Evolutionary conservation across 2,329 filamentous ascomycete species (phyloP).

Genomic region (Aspergillus ochraceoroseus): DNA sequence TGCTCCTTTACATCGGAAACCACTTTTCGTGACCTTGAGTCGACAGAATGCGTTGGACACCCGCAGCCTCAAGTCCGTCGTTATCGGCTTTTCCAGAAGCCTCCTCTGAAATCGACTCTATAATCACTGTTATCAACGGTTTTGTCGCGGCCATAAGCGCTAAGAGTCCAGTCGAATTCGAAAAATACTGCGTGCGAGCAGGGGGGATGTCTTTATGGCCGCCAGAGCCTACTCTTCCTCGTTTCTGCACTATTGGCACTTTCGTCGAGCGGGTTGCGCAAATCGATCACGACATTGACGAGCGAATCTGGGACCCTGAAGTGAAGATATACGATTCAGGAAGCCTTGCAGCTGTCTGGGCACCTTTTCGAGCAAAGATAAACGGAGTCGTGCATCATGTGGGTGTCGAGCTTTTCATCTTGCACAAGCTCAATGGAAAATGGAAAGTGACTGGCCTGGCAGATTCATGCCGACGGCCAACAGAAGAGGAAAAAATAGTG

Average conservation of each 20-base stretch:
- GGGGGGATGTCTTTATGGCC: slow-evolving; percentile 36
- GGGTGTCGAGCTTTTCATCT: slow-evolving; percentile 34
- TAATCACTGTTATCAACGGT: slow-evolving; percentile 28
- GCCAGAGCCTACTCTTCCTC: slow-evolving; percentile 27
- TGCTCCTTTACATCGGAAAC: neutral
- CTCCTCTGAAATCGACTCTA: slow-evolving; percentile 15
- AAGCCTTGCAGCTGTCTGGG: slow-evolving; percentile 34
- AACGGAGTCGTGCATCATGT: slow-evolving; percentile 36
- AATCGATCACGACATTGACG: slow-evolving; percentile 31
- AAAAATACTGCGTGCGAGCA: slow-evolving; percentile 33
- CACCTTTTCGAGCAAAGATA: slow-evolving; percentile 34
- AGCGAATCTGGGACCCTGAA: slow-evolving; percentile 35
- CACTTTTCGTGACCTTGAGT: too few relatives aligned
- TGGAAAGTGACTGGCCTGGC: slow-evolving; percentile 37
- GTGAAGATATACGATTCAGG: slow-evolving; percentile 30
- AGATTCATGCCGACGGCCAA: slow-evolving; percentile 33
- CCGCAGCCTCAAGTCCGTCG: too few relatives aligned
- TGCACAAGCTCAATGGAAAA: slow-evolving; percentile 32
- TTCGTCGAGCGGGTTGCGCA: slow-evolving; percentile 32
- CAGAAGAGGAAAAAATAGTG: slow-evolving; percentile 27
- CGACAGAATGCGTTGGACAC: too few relatives aligned
- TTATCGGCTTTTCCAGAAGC: neutral
- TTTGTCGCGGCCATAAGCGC: slow-evolving; percentile 31
- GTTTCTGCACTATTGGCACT: slow-evolving; percentile 35
- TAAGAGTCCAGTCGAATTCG: slow-evolving; percentile 32